phyloP scores from a whole-genome alignment of 805 yeast species.

The Scheffersomyces lignosus region DNA sequence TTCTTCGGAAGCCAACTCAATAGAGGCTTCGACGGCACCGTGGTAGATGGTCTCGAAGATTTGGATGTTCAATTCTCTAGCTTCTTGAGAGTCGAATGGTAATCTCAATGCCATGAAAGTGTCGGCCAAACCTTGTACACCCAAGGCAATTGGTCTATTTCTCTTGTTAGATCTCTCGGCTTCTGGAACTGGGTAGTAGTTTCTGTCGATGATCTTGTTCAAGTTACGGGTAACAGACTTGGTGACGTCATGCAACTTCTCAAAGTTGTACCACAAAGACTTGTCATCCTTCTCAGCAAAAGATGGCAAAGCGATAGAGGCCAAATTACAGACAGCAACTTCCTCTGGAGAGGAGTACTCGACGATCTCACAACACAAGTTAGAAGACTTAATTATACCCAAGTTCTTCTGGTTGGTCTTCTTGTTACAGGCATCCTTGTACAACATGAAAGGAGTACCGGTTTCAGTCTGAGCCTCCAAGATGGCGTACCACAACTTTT shows the following conservation, averaged over 20 bases:
- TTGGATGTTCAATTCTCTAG: constrained; percentile 56
- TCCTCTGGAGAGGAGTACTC: constrained; percentile 60
- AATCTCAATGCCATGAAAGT: constrained; percentile 55
- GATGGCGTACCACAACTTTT: constrained; percentile 60
- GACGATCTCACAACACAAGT: constrained; percentile 63
- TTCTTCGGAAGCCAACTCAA: constrained; percentile 51
- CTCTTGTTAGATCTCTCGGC: constrained; percentile 55
- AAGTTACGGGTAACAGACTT: constrained; percentile 57
- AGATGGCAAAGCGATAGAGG: constrained; percentile 58
- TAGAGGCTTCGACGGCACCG: constrained; percentile 57
- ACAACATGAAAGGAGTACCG: constrained; percentile 64
- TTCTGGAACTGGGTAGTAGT: constrained; percentile 56
- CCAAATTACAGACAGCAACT: constrained; percentile 63
- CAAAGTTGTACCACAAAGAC: constrained; percentile 49
- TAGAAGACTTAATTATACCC: constrained; percentile 60
- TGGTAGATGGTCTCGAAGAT: constrained; percentile 64
- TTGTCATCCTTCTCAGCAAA: constrained; percentile 48
- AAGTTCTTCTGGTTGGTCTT: constrained; percentile 62
- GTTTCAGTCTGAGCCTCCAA: constrained; percentile 66
- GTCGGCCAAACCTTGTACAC: constrained; percentile 66
- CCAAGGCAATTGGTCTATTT: constrained; percentile 62
- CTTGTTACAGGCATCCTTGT: constrained; percentile 60
- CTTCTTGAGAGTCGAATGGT: constrained; percentile 59
- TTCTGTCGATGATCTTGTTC: constrained; percentile 57
- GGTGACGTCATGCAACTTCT: constrained; percentile 53